These are phyloP conservation scores for Diaporthe sp. DNA, from an alignment of 2,329 filamentous ascomycete species.

Conservation along the genomic window DNA sequence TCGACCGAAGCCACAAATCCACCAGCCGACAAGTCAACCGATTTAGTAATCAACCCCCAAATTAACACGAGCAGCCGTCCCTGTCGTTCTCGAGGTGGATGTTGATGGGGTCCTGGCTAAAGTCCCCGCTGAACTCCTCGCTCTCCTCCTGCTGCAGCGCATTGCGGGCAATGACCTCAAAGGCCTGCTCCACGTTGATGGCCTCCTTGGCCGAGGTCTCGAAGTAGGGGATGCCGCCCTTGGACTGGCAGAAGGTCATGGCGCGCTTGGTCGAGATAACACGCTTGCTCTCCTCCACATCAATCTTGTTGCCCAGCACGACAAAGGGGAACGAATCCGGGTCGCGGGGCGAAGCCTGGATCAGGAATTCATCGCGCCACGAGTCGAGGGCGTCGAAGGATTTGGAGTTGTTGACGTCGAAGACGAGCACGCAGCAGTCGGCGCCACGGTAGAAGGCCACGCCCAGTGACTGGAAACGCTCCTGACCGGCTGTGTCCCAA, in stretches of 20 bases:
- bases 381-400: constrained; percentile 98
- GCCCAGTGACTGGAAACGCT: constrained; percentile 96
- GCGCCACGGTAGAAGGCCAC: constrained; percentile 98
- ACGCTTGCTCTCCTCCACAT: constrained; percentile 97
- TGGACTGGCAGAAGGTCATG: constrained; percentile 97
- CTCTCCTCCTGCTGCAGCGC: constrained; percentile 97
- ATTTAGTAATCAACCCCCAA: neutral
- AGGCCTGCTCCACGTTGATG: constrained; percentile 91
- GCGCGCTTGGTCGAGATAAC: constrained; percentile 97
- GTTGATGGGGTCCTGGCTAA: constrained; percentile 92
- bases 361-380: constrained; percentile 98
- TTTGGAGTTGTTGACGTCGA: constrained; percentile 99
- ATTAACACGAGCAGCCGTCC: constrained; percentile 92
- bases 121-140: constrained; percentile 97
- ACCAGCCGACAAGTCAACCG: neutral
- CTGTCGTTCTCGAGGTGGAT: constrained; percentile 96
- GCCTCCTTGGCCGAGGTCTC: constrained; percentile 99
- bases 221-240: constrained; percentile 98
- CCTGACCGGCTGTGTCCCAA: constrained; percentile 97
- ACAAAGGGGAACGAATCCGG: constrained; percentile 99
- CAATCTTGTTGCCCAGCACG: constrained; percentile 98
- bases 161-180: constrained; percentile 93
- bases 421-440: constrained; percentile 97
- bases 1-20: neutral
- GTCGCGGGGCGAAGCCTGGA: constrained; percentile 95